Evolutionary conservation across 164 flowering plant genomes (phyloP).

Genomic region (Warburgia ugandensis): DNA sequence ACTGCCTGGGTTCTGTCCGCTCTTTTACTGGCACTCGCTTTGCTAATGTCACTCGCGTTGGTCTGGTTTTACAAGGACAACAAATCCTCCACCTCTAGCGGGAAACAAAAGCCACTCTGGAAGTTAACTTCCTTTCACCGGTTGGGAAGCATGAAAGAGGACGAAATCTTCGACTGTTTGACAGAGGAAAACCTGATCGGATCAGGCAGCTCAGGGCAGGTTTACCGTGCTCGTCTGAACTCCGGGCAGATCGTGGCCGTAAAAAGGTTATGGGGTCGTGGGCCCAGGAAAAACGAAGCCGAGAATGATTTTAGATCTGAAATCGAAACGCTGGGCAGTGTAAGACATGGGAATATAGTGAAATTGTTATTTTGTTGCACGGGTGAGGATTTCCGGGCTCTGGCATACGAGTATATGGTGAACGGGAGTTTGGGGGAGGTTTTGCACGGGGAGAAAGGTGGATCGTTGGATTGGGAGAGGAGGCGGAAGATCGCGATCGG

Average conservation of each 20-base stretch:
- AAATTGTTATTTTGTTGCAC: conserved; percentile 41
- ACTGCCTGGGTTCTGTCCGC: conserved; percentile 14
- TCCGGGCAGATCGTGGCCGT: conserved; percentile 54
- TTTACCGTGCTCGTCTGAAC: conserved; percentile 43
- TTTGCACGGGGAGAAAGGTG: conserved; percentile 47
- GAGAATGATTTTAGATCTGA: conserved; percentile 44
- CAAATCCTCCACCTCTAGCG: conserved; percentile 6
- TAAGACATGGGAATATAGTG: conserved; percentile 59
- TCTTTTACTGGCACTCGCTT: conserved; percentile 14
- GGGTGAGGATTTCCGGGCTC: conserved; percentile 34
- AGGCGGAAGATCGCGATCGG: conserved; percentile 51
- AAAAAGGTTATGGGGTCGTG: conserved; percentile 37
- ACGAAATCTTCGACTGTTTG: conserved; percentile 30
- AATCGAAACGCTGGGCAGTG: conserved; percentile 44
- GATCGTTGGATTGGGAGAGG: conserved; percentile 37
- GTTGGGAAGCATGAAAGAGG: conserved; percentile 27
- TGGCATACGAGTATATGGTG: conserved; percentile 72
- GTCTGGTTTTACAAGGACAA: conserved; percentile 26
- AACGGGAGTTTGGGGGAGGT: conserved; percentile 71
- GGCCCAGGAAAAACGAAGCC: conserved; percentile 16
- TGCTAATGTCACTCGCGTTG: conserved; percentile 23
- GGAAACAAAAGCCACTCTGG: conserved; percentile 25
- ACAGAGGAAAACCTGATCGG: conserved; percentile 47
- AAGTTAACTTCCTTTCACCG: conserved; percentile 43
- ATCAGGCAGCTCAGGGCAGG: conserved; percentile 55